Conservation (phyloP, 129 eudicot species). For the Heracleum sosnowskyi region DNA sequence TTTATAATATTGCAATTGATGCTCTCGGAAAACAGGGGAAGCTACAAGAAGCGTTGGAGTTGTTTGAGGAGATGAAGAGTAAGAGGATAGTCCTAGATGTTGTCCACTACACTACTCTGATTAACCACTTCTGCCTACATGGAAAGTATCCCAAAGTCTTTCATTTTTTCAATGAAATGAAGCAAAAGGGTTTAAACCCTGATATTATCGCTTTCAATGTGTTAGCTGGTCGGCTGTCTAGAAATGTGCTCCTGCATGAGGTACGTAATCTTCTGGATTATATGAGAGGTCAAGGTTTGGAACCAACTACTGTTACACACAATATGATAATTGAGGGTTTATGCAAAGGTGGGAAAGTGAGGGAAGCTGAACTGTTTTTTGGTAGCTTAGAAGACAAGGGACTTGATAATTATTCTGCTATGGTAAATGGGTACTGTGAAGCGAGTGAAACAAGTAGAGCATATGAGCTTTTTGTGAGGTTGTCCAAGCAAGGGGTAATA, state of each 20-base stretch:
- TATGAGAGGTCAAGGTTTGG: conserved; percentile 42
- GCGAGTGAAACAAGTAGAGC: conserved; percentile 33
- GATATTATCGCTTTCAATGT: conserved; percentile 56
- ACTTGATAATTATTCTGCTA: conserved; percentile 53
- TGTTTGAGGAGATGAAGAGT: conserved; percentile 54
- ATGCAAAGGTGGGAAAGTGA: conserved; percentile 46
- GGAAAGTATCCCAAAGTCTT: conserved; percentile 38
- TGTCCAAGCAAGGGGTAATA: conserved; percentile 21
- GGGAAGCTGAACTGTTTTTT: conserved; percentile 56
- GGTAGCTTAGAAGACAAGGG: conserved; percentile 30
- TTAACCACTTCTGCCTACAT: conserved; percentile 40
- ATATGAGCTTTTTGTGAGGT: conserved; percentile 37
- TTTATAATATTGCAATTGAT: conserved; percentile 52
- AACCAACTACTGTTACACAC: conserved; percentile 37
- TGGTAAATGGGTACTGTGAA: conserved; percentile 67
- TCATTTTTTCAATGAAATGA: conserved; percentile 43
- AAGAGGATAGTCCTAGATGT: conserved; percentile 52
- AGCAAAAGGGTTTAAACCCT: conserved; percentile 39
- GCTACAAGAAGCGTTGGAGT: conserved; percentile 46
- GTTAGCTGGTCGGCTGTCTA: conserved; percentile 56
- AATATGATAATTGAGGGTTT: conserved; percentile 53
- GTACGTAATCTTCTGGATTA: conserved; percentile 25
- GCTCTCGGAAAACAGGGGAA: conserved; percentile 54
- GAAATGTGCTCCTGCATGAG: conserved; percentile 31
- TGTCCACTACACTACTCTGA: conserved; percentile 72